These are phyloP conservation scores for Fusarium pininemorale DNA, from an alignment of 2,329 filamentous ascomycete genomes.

Conservation along the genomic window DNA sequence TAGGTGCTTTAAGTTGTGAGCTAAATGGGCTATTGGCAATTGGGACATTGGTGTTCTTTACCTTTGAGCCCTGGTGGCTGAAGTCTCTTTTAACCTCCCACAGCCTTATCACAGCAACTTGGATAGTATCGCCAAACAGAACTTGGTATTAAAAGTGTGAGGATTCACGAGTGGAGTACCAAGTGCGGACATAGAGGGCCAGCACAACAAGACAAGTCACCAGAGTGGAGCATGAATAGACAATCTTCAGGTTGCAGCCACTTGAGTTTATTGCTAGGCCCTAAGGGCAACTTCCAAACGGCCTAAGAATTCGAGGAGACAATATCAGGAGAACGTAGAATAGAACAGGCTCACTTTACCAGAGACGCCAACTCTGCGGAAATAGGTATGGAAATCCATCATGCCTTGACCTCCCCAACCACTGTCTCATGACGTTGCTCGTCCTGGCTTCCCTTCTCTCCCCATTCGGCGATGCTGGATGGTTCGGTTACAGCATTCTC, in stretches of 20 bases:
- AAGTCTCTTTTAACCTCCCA: no score
- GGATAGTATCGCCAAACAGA: fast-evolving
- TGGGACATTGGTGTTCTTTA: background rate
- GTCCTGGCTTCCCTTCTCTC: background rate
- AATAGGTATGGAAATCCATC: fast-evolving
- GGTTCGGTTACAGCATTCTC: background rate
- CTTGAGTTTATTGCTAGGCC: background rate
- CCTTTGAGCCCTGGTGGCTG: no score
- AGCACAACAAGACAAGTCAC: background rate
- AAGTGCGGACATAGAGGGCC: no score
- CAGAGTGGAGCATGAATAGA: background rate
- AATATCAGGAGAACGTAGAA: fast-evolving
- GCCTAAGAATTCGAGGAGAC: background rate
- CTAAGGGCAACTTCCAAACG: background rate
- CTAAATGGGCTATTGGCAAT: background rate
- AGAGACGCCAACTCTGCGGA: fast-evolving
- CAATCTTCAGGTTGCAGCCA: fast-evolving
- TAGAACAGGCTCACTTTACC: background rate
- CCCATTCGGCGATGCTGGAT: background rate
- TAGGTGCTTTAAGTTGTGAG: fast-evolving
- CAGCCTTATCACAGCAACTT: no score
- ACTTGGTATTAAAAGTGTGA: background rate
- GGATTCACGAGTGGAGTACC: background rate
- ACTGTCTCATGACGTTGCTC: background rate
- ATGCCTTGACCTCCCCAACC: background rate